Evolutionary conservation across 2,329 filamentous ascomycete genomes (phyloP), one percentile per base, ranked within the genome.

Genomic region (Sarocladium strictum): DNA sequence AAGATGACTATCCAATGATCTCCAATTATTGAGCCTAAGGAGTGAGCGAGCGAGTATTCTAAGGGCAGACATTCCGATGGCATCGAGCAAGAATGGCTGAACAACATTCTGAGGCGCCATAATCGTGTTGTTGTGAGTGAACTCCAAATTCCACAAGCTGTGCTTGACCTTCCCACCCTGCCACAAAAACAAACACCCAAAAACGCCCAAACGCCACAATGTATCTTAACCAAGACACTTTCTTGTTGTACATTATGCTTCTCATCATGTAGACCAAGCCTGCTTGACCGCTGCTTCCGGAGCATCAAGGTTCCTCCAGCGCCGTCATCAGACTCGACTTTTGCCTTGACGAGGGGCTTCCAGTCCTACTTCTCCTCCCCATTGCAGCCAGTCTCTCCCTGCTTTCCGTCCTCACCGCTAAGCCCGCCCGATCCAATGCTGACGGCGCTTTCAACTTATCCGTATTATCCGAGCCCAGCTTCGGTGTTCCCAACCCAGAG

Each of bases 381-480:
- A 51, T 37, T 11, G 79, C 79, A 51, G 80, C 76, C 35, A 97
- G 70, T 56, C 89, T 79, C 65, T 97, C 94, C 53, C 90, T 78
- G 66, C 90, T 96, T 66, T 97, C 93, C 0, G 89, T 95, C 60
- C 93, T 77, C 2, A 90, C 81, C 54, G 89, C 85, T 59, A 97
- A 68, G 1, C 92, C 92, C 47, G 81, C 84, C 37, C 90, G 73
- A 60, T 85, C 81, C 64, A 86, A 76, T 4, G 76, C 76, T 53
- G 73, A 76, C 15, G 64, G 61, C 14, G 64, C 63, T 24, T 69
- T 67, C 14, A 70, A 56, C 35, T 76, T 73, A 35, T 84, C 81
- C 47, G 37, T 33, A 33, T n/a, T n/a, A n/a, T 75, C 73, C 2
- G 77, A 65, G 56, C 78, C 80, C 49, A 83, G 70, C 58, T 81